Evolutionary conservation across 345 rosid genomes (phyloP).

Genomic region (Gossypium bickii): DNA sequence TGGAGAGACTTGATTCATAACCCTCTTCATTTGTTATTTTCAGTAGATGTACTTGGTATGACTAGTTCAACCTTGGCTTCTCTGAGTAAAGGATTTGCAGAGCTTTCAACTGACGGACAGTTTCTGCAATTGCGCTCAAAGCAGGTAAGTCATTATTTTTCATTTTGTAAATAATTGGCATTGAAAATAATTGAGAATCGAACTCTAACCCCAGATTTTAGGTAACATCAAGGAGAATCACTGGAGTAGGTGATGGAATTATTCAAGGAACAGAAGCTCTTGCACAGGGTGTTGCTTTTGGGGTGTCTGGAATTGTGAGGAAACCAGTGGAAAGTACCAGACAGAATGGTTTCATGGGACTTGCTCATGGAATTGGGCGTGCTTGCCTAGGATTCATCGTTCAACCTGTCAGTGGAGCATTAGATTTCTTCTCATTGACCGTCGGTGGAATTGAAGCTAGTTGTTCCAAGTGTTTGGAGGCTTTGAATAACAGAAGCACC

Average conservation of each 20-base stretch:
- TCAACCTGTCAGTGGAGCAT: slow-evolving; percentile 95
- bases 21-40: slow-evolving; percentile 86
- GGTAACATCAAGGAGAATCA: slow-evolving; percentile 92
- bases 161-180: neutral
- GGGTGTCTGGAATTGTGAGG: slow-evolving; percentile 92
- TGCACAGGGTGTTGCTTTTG: slow-evolving; percentile 98
- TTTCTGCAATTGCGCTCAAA: slow-evolving; percentile 87
- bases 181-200: slow-evolving; percentile 14
- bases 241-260: slow-evolving; percentile 93
- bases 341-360: slow-evolving; percentile 78
- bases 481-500: slow-evolving; percentile 56
- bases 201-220: slow-evolving; percentile 31
- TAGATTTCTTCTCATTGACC: slow-evolving; percentile 91
- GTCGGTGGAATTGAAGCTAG: slow-evolving; percentile 96
- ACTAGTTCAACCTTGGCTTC: slow-evolving; percentile 97
- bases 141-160: slow-evolving; percentile 50
- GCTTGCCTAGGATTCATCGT: slow-evolving; percentile 78
- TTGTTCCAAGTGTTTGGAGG: slow-evolving; percentile 83
- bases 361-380: slow-evolving; percentile 93
- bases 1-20: slow-evolving; percentile 98
- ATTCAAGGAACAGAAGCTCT: slow-evolving; percentile 97
- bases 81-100: slow-evolving; percentile 94
- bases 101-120: slow-evolving; percentile 96
- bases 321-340: slow-evolving; percentile 96
- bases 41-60: slow-evolving; percentile 97